These are phyloP conservation scores for Blastobotrys proliferans DNA, from an alignment of 1,139 yeast genomes.

Conservation along the genomic window DNA sequence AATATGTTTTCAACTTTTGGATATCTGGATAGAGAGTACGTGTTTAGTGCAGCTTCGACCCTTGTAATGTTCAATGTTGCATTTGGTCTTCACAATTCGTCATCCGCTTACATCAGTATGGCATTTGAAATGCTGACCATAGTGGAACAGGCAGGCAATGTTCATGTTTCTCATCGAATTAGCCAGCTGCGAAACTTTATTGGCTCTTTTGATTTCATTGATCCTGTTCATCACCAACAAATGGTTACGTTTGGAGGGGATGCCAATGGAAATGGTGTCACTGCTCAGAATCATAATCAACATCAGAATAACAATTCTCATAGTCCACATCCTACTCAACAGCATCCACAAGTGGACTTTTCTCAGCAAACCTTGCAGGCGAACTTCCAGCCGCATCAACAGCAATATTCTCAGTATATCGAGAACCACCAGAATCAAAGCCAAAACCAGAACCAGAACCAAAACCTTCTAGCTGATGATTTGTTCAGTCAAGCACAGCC, in stretches of 20 bases:
- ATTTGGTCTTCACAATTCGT: constrained; percentile 10
- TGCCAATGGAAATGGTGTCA: too few species aligned
- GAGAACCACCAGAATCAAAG: background rate
- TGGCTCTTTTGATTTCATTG: constrained; percentile 19
- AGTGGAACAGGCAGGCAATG: constrained; percentile 7
- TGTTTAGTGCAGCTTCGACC: constrained; percentile 78
- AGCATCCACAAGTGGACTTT: too few species aligned
- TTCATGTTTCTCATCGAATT: constrained; percentile 15
- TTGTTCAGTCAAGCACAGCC: constrained; percentile 12
- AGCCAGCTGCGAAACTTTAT: constrained; percentile 19
- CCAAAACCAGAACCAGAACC: background rate
- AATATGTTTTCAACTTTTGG: constrained; percentile 82
- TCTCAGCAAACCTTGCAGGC: background rate
- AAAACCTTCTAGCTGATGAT: constrained; percentile 9
- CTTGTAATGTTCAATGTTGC: constrained; percentile 35
- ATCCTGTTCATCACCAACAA: constrained; percentile 4
- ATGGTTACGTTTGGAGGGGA: background rate
- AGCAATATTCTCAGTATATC: background rate
- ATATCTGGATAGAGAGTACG: constrained; percentile 83
- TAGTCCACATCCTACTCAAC: background rate
- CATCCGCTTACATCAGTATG: constrained; percentile 9
- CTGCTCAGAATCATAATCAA: background rate
- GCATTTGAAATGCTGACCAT: constrained; percentile 12
- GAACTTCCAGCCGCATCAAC: constrained; percentile 6
- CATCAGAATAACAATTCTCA: background rate